A percentile compares a stretch with the other conserved stretches of the same genome.
phyloP scores from a whole-genome alignment of 768 basidiomycete genomes.

The Pulveroboletus sp. region DNA sequence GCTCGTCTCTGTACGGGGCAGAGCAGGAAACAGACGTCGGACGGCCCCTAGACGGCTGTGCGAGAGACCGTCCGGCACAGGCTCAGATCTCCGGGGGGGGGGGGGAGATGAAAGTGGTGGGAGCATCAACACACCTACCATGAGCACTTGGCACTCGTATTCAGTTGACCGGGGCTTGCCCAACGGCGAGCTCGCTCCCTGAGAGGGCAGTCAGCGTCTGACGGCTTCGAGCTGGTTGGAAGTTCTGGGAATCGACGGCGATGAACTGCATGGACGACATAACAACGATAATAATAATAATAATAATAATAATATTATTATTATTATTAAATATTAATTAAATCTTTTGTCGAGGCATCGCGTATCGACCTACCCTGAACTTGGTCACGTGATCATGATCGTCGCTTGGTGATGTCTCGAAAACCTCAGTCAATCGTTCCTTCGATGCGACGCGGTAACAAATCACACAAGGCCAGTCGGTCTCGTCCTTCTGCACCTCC shows the following conservation, averaged over 20 bases:
- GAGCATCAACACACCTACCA: too few relatives aligned
- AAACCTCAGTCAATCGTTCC: constrained; percentile 5
- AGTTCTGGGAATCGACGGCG: neutral
- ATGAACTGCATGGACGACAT: neutral
- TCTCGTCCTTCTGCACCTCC: neutral
- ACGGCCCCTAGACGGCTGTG: too few relatives aligned
- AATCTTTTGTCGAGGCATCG: neutral
- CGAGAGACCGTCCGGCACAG: too few relatives aligned
- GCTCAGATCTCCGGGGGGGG: too few relatives aligned
- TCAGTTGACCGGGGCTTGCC: too few relatives aligned
- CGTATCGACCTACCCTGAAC: constrained; percentile 24
- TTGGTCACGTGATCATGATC: neutral
- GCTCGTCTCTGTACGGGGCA: too few relatives aligned
- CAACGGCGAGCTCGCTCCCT: neutral
- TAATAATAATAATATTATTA: too few relatives aligned
- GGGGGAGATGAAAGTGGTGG: too few relatives aligned
- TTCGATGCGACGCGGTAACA: constrained; percentile 52
- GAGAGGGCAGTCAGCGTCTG: neutral
- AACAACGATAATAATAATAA: too few relatives aligned
- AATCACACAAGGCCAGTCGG: constrained; percentile 54
- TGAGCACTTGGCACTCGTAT: too few relatives aligned
- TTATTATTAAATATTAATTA: too few relatives aligned
- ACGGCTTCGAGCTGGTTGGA: neutral
- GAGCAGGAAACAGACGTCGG: too few relatives aligned
- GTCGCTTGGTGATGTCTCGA: neutral